Percentiles rank a stretch among this genome's conserved stretches.
phyloP scores from a whole-genome alignment of 805 yeast species.

The Starmerella geochares region DNA sequence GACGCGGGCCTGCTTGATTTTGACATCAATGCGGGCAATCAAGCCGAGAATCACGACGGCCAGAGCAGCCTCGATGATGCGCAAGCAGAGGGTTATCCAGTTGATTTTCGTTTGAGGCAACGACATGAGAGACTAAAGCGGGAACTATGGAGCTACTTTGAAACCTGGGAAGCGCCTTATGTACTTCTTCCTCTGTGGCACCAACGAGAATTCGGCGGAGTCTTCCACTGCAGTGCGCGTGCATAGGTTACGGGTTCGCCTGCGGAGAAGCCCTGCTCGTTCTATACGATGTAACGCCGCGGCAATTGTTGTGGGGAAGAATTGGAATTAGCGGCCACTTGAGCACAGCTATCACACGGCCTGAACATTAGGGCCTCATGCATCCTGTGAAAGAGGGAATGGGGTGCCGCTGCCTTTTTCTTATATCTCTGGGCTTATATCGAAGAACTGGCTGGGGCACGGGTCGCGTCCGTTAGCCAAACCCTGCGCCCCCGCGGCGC shows the following conservation, averaged over 20 bases:
- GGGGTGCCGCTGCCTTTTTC: too few relatives aligned
- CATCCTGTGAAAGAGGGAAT: too few relatives aligned
- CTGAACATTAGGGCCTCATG: too few relatives aligned
- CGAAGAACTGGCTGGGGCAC: too few relatives aligned
- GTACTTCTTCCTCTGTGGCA: not conserved
- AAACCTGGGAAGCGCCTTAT: too few relatives aligned
- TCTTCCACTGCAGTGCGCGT: not conserved
- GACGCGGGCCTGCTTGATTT: constrained; percentile 9
- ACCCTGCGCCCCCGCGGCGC: not conserved
- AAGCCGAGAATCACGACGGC: constrained; percentile 8
- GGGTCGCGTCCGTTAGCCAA: not conserved
- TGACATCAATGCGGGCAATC: constrained; percentile 6
- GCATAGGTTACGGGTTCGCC: not conserved
- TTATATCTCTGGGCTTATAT: too few relatives aligned
- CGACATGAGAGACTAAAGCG: too few relatives aligned
- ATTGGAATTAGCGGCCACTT: too few relatives aligned
- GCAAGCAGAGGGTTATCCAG: constrained; percentile 1
- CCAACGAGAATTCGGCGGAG: not conserved
- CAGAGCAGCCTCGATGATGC: not conserved
- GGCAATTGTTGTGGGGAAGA: too few relatives aligned
- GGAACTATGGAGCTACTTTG: too few relatives aligned
- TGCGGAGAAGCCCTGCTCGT: not conserved
- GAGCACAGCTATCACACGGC: too few relatives aligned
- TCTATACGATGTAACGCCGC: not conserved
- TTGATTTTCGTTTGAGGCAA: not conserved